phyloP scores from a whole-genome alignment of 2,329 filamentous ascomycete genomes.

The Fusarium sp. region DNA sequence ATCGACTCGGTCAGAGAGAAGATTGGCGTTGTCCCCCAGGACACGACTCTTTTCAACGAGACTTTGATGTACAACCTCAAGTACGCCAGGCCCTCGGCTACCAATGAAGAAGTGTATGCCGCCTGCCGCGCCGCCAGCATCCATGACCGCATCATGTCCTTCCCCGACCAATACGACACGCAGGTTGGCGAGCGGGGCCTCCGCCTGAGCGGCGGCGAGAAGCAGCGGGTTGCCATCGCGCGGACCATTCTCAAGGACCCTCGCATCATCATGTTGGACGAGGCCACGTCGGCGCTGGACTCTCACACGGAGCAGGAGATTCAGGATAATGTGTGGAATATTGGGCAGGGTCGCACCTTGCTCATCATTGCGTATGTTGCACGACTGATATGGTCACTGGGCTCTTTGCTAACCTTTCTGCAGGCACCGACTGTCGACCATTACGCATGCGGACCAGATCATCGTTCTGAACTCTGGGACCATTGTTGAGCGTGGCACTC shows the following conservation, averaged over 20 bases:
- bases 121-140: slow-evolving; percentile 91
- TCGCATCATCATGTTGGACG: slow-evolving; percentile 91
- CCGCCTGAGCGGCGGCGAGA: slow-evolving; percentile 89
- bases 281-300: slow-evolving; percentile 91
- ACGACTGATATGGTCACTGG: background rate
- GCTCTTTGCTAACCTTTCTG: slow-evolving; percentile 33
- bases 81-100: slow-evolving; percentile 85
- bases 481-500: slow-evolving; percentile 82
- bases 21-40: slow-evolving; percentile 97
- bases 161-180: slow-evolving; percentile 89
- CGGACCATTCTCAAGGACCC: slow-evolving; percentile 93
- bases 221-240: slow-evolving; percentile 93
- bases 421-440: slow-evolving; percentile 84
- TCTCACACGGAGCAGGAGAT: slow-evolving; percentile 95
- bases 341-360: slow-evolving; percentile 89
- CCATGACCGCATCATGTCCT: slow-evolving; percentile 89
- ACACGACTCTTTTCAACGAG: slow-evolving; percentile 95
- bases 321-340: slow-evolving; percentile 83
- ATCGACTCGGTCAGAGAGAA: slow-evolving; percentile 93
- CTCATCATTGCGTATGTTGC: slow-evolving; percentile 87
- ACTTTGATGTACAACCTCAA: slow-evolving; percentile 94
- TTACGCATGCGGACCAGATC: slow-evolving; percentile 88
- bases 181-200: slow-evolving; percentile 93
- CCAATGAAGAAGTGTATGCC: slow-evolving; percentile 83
- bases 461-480: slow-evolving; percentile 81